Base-by-base conservation (phyloP, 805 yeast species). In the Wickerhamomyces sydowiorum region DNA sequence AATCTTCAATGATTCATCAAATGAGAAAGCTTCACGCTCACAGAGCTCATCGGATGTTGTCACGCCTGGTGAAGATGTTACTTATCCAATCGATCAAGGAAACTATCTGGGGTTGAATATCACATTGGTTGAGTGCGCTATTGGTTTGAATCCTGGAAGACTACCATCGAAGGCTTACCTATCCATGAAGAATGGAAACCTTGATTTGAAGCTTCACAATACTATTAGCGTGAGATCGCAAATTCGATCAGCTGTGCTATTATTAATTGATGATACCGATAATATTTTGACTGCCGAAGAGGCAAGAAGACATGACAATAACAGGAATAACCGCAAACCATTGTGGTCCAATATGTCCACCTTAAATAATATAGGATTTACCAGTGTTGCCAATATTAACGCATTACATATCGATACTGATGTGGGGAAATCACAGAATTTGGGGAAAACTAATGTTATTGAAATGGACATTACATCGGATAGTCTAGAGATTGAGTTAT, bases 81-180 rank as follows among this genome's bases (percentile, higher is more conserved):
- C 23, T 12, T 5, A 23, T 40, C 47, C 6, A 39, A 40, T 2
- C 30, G 36, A 7, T 12, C 41, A 10, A 35, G 41, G n/a, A 22
- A 32, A 14, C 43, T 48, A 2, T 40, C 49, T 1, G 45, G 37
- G 14, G 7, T 43, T 17, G 46, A 50, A 52, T 25, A 19, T 62
- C 15, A 61, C 54, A 37, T 41, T 64, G 13, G 55, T 71, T 12
- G 84, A 84, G 44, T 74, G 82, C 44, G 67, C 76, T 0, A 45
- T 87, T 27, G 85, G 85, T 0, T 54, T 87, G 21, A 72, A 68
- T 22, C 95, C 96, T 0, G 76, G 77, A 8, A 61, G 81, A 41
- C 56, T 87, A 15, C 50, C 53, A 0, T 70, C 83, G n/a, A 78
- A 79, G 45, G 72, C 80, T 0, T 59, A 69, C 6, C 39, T 86